phyloP scores from a whole-genome alignment of 495 filamentous ascomycete genomes.

The Clavariopsis aquatica region DNA sequence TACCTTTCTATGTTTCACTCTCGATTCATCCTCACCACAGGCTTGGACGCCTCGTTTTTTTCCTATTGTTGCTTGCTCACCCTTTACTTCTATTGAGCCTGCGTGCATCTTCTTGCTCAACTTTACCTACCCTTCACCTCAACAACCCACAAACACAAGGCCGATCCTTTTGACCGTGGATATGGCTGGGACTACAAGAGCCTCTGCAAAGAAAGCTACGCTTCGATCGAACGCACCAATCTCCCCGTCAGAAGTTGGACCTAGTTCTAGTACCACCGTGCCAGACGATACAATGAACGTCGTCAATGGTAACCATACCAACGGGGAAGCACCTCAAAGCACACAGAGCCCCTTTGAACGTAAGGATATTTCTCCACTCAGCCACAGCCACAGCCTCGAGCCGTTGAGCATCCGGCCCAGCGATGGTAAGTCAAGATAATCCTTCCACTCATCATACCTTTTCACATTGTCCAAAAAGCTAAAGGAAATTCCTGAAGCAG shows the following conservation, averaged over 20 bases:
- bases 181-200: neutral
- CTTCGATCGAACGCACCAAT: neutral
- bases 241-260: neutral
- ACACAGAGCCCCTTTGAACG: neutral
- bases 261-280: neutral
- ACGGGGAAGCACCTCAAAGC: neutral
- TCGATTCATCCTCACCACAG: neutral
- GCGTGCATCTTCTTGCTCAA: neutral
- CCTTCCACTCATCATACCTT: neutral
- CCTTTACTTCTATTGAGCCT: neutral
- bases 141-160: neutral
- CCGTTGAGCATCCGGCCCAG: neutral
- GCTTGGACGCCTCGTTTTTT: neutral
- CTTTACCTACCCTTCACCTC: neutral
- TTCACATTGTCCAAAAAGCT: too few relatives aligned
- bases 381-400: slow-evolving; percentile 6
- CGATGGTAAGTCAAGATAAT: neutral
- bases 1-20: neutral
- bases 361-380: slow-evolving; percentile 2
- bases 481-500: too few relatives aligned
- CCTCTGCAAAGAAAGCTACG: neutral
- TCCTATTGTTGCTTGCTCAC: neutral
- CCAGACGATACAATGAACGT: slow-evolving; percentile 2
- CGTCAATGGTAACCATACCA: neutral
- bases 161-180: neutral